Evolutionary conservation across 2,329 filamentous ascomycete species (phyloP).

Genomic region (Botrytis pseudocinerea): DNA sequence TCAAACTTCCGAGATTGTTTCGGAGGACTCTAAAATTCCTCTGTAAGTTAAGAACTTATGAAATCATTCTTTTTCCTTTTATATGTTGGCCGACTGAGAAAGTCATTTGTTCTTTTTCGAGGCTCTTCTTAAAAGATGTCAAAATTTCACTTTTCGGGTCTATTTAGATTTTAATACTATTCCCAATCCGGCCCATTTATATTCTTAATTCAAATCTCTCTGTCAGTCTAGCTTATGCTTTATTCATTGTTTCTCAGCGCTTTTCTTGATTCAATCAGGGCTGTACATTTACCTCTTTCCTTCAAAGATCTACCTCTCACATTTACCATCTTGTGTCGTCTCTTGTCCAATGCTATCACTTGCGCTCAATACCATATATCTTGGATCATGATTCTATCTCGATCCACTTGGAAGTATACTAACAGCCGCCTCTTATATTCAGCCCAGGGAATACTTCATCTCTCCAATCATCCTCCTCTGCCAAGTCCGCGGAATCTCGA

Average conservation of each 20-base stretch:
- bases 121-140: neutral
- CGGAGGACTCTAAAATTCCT: fast-evolving
- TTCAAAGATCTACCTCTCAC: neutral
- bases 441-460: neutral
- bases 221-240: neutral
- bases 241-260: no score
- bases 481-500: neutral
- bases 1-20: neutral
- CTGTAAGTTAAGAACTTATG: neutral
- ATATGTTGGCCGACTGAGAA: neutral
- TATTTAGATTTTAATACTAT: neutral
- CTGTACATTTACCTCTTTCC: no score
- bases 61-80: neutral
- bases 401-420: neutral
- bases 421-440: neutral
- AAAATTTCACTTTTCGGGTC: fast-evolving
- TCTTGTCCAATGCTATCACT: neutral
- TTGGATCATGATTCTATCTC: neutral
- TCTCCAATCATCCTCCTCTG: neutral
- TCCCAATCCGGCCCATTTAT: neutral
- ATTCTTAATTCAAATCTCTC: neutral
- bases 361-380: neutral
- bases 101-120: neutral
- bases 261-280: neutral
- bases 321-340: neutral